These are phyloP conservation scores for Oryza meridionalis DNA, from an alignment of 176 grass and related monocot genomes.

Conservation along the genomic window DNA sequence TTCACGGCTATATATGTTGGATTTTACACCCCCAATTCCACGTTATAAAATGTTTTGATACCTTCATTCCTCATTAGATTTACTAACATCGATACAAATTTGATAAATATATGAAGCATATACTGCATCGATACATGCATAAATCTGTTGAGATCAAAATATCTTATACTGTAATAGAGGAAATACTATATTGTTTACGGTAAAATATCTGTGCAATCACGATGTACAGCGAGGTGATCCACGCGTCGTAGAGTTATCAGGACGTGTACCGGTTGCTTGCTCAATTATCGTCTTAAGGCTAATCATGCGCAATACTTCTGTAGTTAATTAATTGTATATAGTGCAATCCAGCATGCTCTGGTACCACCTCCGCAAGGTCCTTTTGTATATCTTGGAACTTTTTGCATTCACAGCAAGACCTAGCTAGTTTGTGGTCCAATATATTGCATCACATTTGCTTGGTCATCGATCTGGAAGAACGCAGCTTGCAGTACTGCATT, in stretches of 20 bases:
- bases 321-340: not conserved
- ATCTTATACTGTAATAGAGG: no score
- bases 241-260: not conserved
- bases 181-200: no score
- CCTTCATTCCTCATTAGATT: no score
- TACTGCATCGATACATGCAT: no score
- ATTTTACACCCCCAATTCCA: no score
- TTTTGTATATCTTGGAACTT: not conserved
- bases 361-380: not conserved
- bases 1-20: no score
- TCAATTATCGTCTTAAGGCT: not conserved
- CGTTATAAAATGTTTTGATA: no score
- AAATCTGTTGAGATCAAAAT: no score
- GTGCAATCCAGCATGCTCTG: not conserved
- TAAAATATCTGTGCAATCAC: no score
- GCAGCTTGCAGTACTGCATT: no score
- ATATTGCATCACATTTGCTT: not conserved
- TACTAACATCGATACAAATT: no score
- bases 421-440: not conserved
- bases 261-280: not conserved
- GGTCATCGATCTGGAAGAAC: not conserved
- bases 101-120: no score
- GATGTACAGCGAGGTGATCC: not conserved
- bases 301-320: not conserved
- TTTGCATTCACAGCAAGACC: not conserved